Conservation (phyloP, 169 alveolate genomes). For the Eimeria praecox region DNA sequence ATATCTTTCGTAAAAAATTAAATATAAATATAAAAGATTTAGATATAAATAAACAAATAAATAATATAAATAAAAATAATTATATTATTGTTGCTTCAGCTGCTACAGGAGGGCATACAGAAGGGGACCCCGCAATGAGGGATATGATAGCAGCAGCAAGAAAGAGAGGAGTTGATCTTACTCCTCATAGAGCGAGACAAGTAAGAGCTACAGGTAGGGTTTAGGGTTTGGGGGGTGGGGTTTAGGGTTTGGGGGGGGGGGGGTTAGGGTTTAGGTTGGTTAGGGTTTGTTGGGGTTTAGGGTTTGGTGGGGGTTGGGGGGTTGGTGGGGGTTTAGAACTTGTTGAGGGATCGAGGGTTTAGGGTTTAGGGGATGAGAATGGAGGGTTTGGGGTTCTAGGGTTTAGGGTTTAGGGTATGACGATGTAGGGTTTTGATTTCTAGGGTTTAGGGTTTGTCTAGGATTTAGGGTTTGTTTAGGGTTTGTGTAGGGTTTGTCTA, state of each 20-base stretch:
- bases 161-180: conserved; percentile 38
- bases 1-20: background rate
- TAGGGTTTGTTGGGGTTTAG: background rate
- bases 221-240: conserved; percentile 6
- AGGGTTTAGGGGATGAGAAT: conserved; percentile 20
- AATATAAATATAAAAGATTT: background rate
- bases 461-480: too few relatives aligned
- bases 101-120: conserved; percentile 55
- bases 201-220: background rate
- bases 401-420: background rate
- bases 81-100: conserved; percentile 13
- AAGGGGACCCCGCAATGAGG: conserved; percentile 56
- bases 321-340: background rate
- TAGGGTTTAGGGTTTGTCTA: too few relatives aligned
- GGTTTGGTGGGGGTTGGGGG: conserved; percentile 30
- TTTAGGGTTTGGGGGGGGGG: conserved; percentile 2
- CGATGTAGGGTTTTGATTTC: too few relatives aligned
- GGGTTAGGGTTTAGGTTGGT: conserved; percentile 6
- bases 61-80: background rate
- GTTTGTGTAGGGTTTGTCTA: background rate
- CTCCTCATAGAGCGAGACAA: conserved; percentile 56
- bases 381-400: conserved; percentile 2
- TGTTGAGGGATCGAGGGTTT: background rate
- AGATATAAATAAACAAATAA: background rate
- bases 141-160: conserved; percentile 41